Evolutionary conservation across 768 basidiomycete genomes (phyloP).

Genomic region (Vararia minispora): DNA sequence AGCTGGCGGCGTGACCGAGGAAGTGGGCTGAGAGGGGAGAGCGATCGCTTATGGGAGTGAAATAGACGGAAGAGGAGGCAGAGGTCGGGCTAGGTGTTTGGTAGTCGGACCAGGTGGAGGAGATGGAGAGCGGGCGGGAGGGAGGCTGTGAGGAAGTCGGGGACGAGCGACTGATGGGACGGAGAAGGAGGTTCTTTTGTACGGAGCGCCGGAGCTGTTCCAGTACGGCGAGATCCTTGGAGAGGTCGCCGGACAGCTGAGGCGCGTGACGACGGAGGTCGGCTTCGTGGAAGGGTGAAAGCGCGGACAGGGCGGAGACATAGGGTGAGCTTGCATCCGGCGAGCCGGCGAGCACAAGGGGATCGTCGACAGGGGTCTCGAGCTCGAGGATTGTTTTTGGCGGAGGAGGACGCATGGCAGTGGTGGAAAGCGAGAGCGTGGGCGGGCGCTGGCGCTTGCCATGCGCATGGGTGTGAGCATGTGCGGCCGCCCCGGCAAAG

Average conservation of each 20-base stretch:
- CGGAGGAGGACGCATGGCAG: slow-evolving; percentile 14
- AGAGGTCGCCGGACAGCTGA: slow-evolving; percentile 40
- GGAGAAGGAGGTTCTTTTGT: slow-evolving; percentile 64
- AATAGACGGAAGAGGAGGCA: slow-evolving; percentile 32
- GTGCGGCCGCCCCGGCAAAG: slow-evolving; percentile 1
- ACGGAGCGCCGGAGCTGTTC: slow-evolving; percentile 62
- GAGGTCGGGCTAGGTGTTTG: slow-evolving; percentile 36
- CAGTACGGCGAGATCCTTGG: slow-evolving; percentile 55
- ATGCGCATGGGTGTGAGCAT: slow-evolving; percentile 8
- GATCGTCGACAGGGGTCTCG: slow-evolving; percentile 24
- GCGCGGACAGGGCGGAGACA: slow-evolving; percentile 17
- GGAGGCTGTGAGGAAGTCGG: slow-evolving; percentile 15
- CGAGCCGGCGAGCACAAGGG: slow-evolving; percentile 22
- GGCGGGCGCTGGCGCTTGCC: slow-evolving; percentile 38
- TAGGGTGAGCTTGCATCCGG: slow-evolving; percentile 21
- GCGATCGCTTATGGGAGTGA: slow-evolving; percentile 37
- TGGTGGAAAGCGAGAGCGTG: slow-evolving; percentile 32
- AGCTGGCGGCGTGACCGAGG: slow-evolving; percentile 16
- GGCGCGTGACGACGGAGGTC: slow-evolving; percentile 16
- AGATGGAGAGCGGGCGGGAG: slow-evolving; percentile 16
- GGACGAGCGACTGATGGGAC: slow-evolving; percentile 53
- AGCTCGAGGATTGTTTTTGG: slow-evolving; percentile 22
- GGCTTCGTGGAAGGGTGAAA: slow-evolving; percentile 15
- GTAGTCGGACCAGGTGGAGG: slow-evolving; percentile 20
- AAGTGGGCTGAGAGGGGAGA: slow-evolving; percentile 22